phyloP scores from a whole-genome alignment of 768 basidiomycete species.

The Mycena kentingensis region DNA sequence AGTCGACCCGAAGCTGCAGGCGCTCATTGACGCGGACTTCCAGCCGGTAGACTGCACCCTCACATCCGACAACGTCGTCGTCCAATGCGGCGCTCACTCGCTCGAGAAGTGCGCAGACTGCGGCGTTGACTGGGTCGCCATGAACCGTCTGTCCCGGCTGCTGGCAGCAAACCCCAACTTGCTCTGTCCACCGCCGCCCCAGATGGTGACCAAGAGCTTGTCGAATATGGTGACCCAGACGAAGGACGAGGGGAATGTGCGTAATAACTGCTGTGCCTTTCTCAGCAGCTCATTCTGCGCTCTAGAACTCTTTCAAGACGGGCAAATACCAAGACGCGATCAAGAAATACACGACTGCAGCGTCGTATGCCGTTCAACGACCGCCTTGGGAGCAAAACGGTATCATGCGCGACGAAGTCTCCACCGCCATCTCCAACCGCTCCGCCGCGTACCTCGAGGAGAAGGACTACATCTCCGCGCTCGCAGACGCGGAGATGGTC shows the following conservation, averaged over 20 bases:
- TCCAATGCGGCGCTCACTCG: constrained; percentile 67
- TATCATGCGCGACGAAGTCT: constrained; percentile 86
- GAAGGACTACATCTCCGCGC: constrained; percentile 72
- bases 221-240: constrained; percentile 71
- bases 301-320: constrained; percentile 75
- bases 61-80: constrained; percentile 53
- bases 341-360: constrained; percentile 76
- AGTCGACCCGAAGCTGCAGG: constrained; percentile 70
- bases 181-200: constrained; percentile 80
- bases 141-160: constrained; percentile 77
- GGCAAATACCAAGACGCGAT: constrained; percentile 73
- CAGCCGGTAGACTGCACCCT: constrained; percentile 57
- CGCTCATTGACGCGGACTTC: constrained; percentile 76
- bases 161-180: constrained; percentile 70
- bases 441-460: constrained; percentile 83
- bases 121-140: constrained; percentile 66
- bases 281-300: constrained; percentile 30
- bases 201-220: constrained; percentile 73
- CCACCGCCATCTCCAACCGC: constrained; percentile 87
- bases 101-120: constrained; percentile 76
- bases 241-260: constrained; percentile 95
- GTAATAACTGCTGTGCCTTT: constrained; percentile 31
- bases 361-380: constrained; percentile 73
- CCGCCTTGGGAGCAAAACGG: constrained; percentile 89
- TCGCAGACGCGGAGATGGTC: constrained; percentile 91